These are phyloP conservation scores for Sporothrix mexicana DNA, from an alignment of 2,329 filamentous ascomycete species.

Conservation along the genomic window DNA sequence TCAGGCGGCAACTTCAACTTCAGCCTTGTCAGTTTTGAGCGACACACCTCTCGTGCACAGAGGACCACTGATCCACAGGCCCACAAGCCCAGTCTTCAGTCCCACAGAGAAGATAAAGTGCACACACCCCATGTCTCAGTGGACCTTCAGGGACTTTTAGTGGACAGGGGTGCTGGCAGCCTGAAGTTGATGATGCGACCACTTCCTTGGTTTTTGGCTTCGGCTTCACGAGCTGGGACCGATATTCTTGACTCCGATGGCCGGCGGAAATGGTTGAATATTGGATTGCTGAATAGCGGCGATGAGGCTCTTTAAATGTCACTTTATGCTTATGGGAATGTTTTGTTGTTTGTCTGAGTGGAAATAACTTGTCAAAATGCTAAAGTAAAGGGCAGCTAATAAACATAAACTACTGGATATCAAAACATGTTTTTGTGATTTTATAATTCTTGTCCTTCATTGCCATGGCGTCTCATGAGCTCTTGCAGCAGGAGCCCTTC, in stretches of 20 bases:
- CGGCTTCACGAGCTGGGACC: background rate
- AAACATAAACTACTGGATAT: constrained; percentile 14
- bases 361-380: background rate
- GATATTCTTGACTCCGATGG: background rate
- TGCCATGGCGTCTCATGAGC: background rate
- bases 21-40: background rate
- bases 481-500: constrained; percentile 30
- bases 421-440: background rate
- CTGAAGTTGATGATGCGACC: background rate
- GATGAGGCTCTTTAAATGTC: too few relatives aligned
- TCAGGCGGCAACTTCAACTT: background rate
- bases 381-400: background rate
- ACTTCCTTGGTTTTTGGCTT: background rate
- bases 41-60: background rate
- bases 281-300: too few relatives aligned
- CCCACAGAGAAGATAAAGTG: background rate
- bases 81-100: too few relatives aligned
- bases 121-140: constrained; percentile 4
- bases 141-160: background rate
- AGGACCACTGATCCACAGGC: background rate
- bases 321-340: too few relatives aligned
- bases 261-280: background rate
- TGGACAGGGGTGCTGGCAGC: background rate
- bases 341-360: too few relatives aligned
- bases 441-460: background rate